Base-by-base conservation (phyloP, 1,139 yeast species). In the Nakaseomyces sp. region DNA sequence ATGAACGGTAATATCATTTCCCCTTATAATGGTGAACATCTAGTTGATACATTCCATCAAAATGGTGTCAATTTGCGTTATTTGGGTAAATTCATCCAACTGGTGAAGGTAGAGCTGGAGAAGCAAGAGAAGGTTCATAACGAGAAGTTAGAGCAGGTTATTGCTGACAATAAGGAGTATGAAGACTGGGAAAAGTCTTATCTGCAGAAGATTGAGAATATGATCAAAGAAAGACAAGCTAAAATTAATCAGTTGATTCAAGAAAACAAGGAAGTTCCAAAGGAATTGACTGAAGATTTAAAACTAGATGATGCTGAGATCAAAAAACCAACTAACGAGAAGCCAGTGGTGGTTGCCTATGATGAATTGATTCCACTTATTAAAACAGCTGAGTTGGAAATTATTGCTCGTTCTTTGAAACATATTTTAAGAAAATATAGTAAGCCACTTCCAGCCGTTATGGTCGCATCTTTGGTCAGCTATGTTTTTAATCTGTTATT, bases 1-100 rank as follows among this genome's bases (percentile, higher is more conserved):
- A 64, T 68, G 16, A 54, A 60, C 4, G 72, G 77, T 16, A 69
- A 70, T 42, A 69, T 73, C 35, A 71, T 81, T 42, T 73, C 80
- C 30, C 95, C 96, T 40, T 71, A 85, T 49, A 95, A 87, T 59
- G 96, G 97, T 49, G 61, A 67, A 4, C 91, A 88, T 55, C 74
- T 91, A 56, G 69, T 87, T 25, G 69, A 72, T 35, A 63, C 73
- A 44, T 66, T 91, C 65, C 98, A 91, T 65, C 76, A 76, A 54
- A 70, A 72, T 43, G 98, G 98, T 71, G 81, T 91, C 60, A 89
- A 87, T 63, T 63, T 89, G 69, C 82, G 98, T 67, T 89, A 91
- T 60, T 71, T 91, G 56, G 96, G 96, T 49, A 67, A 64, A 43
- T 60, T 81, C 17, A 50, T 58, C 28, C 44, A 50, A 5, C 39